Base-by-base conservation (phyloP, 768 basidiomycete species). In the Lepiota brunneoincarnata region DNA sequence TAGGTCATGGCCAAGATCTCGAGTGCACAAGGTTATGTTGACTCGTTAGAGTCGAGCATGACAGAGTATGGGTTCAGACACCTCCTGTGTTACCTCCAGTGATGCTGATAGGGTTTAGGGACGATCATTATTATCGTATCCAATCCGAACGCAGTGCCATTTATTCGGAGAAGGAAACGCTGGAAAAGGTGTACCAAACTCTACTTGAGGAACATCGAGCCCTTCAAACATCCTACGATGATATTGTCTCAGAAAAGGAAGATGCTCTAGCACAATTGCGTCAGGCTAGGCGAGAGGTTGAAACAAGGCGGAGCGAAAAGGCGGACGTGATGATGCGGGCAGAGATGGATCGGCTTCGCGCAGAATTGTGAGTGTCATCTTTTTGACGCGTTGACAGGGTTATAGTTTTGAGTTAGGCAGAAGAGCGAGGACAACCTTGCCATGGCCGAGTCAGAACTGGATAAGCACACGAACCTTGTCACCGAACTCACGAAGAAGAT, bases 341-440 rank as follows among this genome's bases (percentile, higher is more conserved):
- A 1, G 92, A 97, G 69, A 84, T 94, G 48, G 92, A 95, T 64
- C 77, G 89, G 34, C 70, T 97, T 39, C 80, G 91, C 39, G 70
- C 75, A 2, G 93, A 94, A 56, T 77, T 98, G 94, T 97, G 72
- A 79, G 93, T 80, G 36, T 48, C 9, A 9, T 28, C 26, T 45
- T 4, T 46, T 18, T 47, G 35, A 31, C 49, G 21, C 50, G n/a
- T 10, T 44, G 20, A 36, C 14, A 18, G 18, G 39, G 57, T 48
- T 17, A 40, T 20, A 49, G 6, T 31, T 60, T 65, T 59, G 58
- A 63, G 59, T 58, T 71, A 95, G 93, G 61, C 89, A 91, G 73
- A 96, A 91, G 78, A 93, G 91, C 64, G 95, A 97, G 72, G 94
- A 98, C 56, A 90, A 90, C 63, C 77, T 98, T 15, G 87, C 84